phyloP scores from a whole-genome alignment of 169 alveolate genomes.

The Cyclospora cayetanensis region DNA sequence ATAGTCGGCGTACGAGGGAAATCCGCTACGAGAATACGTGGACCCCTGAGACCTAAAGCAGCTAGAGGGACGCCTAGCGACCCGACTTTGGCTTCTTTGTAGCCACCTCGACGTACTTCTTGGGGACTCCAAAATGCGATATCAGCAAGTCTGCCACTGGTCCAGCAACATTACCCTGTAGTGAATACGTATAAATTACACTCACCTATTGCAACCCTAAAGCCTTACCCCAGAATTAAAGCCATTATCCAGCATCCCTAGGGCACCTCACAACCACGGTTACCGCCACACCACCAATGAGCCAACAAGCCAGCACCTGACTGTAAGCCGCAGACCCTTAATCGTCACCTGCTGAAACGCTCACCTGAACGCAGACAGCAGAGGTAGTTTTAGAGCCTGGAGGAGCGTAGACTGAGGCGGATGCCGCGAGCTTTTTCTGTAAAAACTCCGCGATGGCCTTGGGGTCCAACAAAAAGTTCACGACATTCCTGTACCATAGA shows the following conservation, averaged over 20 bases:
- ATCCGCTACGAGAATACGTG: no score
- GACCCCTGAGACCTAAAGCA: no score
- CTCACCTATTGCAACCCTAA: no score
- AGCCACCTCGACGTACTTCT: constrained; percentile 21
- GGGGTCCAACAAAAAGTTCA: constrained; percentile 30
- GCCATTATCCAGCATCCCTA: no score
- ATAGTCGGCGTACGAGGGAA: no score
- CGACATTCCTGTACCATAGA: neutral
- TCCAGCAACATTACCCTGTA: constrained; percentile 58
- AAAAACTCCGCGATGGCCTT: constrained; percentile 59
- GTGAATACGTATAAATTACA: neutral
- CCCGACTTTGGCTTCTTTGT: constrained; percentile 32
- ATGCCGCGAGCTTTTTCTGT: constrained; percentile 56
- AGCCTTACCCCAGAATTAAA: no score
- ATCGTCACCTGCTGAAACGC: neutral
- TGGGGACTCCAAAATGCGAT: constrained; percentile 28
- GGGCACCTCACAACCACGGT: no score
- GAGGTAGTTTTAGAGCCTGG: constrained; percentile 38
- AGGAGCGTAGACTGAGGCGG: constrained; percentile 43
- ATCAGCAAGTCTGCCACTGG: constrained; percentile 52
- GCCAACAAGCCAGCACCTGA: no score
- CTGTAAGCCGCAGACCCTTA: no score
- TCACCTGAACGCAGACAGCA: constrained; percentile 64
- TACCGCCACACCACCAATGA: no score
- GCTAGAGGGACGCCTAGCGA: no score